Percentiles rank a stretch among this genome's conserved stretches.
These are phyloP conservation scores for Fomitopsis palustris DNA, from an alignment of 1,284 basidiomycete species.

Conservation along the genomic window DNA sequence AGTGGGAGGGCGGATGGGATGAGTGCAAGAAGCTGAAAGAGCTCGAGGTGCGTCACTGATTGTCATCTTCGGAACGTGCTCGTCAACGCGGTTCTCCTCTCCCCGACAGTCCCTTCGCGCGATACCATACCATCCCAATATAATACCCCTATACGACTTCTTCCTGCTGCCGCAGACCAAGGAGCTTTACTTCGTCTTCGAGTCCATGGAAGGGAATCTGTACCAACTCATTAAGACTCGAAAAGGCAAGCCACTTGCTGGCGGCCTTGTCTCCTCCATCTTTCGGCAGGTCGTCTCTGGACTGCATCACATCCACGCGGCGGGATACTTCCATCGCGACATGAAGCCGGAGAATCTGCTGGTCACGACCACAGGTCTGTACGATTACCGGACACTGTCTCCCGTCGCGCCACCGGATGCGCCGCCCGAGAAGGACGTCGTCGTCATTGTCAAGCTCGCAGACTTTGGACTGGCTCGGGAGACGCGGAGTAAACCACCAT, in stretches of 20 bases:
- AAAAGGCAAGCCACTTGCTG: conserved; percentile 90
- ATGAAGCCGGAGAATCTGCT: conserved; percentile 99
- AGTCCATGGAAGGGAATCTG: conserved; percentile 99
- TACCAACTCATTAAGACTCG: conserved; percentile 99
- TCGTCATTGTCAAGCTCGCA: conserved; percentile 96
- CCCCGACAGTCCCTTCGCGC: conserved; percentile 79
- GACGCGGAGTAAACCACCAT: conserved; percentile 86
- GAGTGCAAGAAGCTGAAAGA: conserved; percentile 96
- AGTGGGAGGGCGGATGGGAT: conserved; percentile 96
- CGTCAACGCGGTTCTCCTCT: conserved; percentile 12
- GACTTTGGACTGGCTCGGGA: conserved; percentile 98
- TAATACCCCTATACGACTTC: conserved; percentile 98
- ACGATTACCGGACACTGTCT: conserved; percentile 86
- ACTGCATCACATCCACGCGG: conserved; percentile 87
- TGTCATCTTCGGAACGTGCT: conserved; percentile 11
- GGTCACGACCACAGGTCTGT: conserved; percentile 97
- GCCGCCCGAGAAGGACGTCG: conserved; percentile 86
- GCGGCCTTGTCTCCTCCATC: conserved; percentile 93
- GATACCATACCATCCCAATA: conserved; percentile 94
- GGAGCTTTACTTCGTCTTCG: conserved; percentile 99
- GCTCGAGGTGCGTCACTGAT: conserved; percentile 71
- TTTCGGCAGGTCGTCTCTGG: conserved; percentile 92
- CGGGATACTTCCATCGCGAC: conserved; percentile 98
- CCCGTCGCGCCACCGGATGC: conserved; percentile 54
- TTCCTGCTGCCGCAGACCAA: conserved; percentile 92